Evolutionary conservation across 805 yeast genomes (phyloP).

Genomic region (Saturnispora sanitii): DNA sequence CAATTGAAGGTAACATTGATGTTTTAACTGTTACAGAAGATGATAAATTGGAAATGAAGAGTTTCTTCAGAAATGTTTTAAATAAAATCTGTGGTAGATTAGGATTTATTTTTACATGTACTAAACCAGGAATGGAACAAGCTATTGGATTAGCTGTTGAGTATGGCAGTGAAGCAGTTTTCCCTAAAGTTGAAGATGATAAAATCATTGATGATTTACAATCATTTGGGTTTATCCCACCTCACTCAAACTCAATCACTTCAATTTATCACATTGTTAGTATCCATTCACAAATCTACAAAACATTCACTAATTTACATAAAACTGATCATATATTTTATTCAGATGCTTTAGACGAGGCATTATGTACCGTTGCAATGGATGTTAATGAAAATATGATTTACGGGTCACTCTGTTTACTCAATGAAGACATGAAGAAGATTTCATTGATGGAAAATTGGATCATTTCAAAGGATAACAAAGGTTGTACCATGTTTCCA

Average conservation of each 20-base stretch:
- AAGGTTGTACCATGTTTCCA: constrained; percentile 31
- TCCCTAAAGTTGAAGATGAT: constrained; percentile 4
- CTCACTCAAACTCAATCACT: constrained; percentile 52
- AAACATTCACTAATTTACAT: constrained; percentile 28
- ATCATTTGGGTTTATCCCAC: constrained; percentile 51
- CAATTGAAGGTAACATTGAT: constrained; percentile 17
- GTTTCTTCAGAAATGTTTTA: constrained; percentile 21
- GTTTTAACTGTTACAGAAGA: constrained; percentile 33
- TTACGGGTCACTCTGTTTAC: constrained; percentile 19
- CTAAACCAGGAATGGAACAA: constrained; percentile 31
- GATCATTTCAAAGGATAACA: constrained; percentile 21
- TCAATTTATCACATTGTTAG: constrained; percentile 42
- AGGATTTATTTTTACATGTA: constrained; percentile 21
- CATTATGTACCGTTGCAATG: constrained; percentile 8
- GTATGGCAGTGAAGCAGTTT: constrained; percentile 5
- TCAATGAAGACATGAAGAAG: constrained; percentile 20
- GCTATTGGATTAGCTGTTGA: constrained; percentile 10
- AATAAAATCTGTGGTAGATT: constrained; percentile 23
- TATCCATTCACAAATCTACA: constrained; percentile 33
- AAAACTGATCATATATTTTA: constrained; percentile 29
- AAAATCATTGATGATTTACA: constrained; percentile 11
- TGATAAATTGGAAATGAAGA: constrained; percentile 33
- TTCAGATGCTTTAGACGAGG: constrained; percentile 28
- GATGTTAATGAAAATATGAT: constrained; percentile 21
- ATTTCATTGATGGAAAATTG: constrained; percentile 31